These are phyloP conservation scores for Claviceps quebecensis DNA, from an alignment of 2,329 filamentous ascomycete genomes.

Conservation along the genomic window DNA sequence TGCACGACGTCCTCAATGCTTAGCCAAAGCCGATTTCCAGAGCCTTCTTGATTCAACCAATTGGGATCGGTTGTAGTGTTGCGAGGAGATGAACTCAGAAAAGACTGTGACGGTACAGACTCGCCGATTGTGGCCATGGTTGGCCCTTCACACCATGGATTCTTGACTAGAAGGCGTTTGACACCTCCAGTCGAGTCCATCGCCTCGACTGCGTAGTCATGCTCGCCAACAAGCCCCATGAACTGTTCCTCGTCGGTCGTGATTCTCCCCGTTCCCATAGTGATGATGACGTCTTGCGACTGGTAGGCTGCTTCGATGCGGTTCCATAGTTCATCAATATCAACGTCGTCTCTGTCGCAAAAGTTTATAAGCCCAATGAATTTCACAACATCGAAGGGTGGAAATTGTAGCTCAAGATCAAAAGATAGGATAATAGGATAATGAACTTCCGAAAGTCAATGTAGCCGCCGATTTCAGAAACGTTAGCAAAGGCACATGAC, in stretches of 20 bases:
- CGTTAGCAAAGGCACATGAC: neutral
- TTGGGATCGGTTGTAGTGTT: neutral
- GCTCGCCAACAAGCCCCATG: constrained; percentile 72
- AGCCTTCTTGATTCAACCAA: neutral
- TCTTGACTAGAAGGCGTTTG: constrained; percentile 72
- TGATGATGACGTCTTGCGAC: constrained; percentile 71
- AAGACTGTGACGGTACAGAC: constrained; percentile 1
- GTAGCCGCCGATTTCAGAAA: neutral
- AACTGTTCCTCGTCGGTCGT: constrained; percentile 62
- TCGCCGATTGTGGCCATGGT: constrained; percentile 38
- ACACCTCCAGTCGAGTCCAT: constrained; percentile 49
- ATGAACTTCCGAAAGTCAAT: neutral
- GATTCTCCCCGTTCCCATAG: constrained; percentile 77
- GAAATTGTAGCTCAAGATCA: neutral
- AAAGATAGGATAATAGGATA: neutral
- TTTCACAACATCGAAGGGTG: neutral
- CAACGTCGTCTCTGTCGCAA: constrained; percentile 53
- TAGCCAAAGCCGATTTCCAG: constrained; percentile 83
- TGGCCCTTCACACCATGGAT: constrained; percentile 81
- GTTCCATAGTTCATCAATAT: constrained; percentile 63
- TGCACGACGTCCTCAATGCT: constrained; percentile 74
- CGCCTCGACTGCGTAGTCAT: constrained; percentile 86
- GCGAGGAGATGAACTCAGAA: constrained; percentile 5
- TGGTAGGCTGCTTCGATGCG: constrained; percentile 62
- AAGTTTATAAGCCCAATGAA: neutral